A percentile compares a stretch with the other conserved stretches of the same genome.
Evolutionary conservation across 1,139 yeast species (phyloP).

Genomic region (Kluyveromyces marxianus): DNA sequence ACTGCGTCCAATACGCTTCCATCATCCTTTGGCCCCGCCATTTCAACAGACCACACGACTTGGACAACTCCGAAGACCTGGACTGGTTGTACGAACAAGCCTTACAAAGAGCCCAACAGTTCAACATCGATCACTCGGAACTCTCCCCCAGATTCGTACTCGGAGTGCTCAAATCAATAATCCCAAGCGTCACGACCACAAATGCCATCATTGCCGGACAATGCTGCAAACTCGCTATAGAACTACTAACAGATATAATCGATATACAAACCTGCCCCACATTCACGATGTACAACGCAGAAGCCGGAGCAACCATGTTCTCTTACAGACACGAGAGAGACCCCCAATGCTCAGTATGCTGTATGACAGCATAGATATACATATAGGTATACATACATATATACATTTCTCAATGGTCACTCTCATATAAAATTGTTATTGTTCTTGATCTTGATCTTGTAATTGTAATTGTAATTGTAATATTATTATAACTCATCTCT

Average conservation of each 20-base stretch:
- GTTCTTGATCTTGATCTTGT: too few species aligned
- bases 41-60: slow-evolving; percentile 48
- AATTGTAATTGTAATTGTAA: too few species aligned
- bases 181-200: slow-evolving; percentile 92
- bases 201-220: slow-evolving; percentile 90
- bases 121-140: slow-evolving; percentile 50
- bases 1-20: slow-evolving; percentile 89
- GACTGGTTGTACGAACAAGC: slow-evolving; percentile 58
- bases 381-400: too few species aligned
- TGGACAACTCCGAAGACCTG: slow-evolving; percentile 63
- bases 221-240: slow-evolving; percentile 83
- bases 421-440: too few species aligned
- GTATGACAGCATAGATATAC: not conserved
- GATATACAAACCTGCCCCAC: slow-evolving; percentile 40
- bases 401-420: too few species aligned
- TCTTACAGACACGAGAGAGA: slow-evolving; percentile 57
- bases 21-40: slow-evolving; percentile 64
- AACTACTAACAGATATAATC: slow-evolving; percentile 40
- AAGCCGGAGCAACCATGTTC: slow-evolving; percentile 67
- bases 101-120: slow-evolving; percentile 49
- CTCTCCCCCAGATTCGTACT: slow-evolving; percentile 66
- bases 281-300: slow-evolving; percentile 83
- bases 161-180: slow-evolving; percentile 86
- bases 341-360: slow-evolving; percentile 64
- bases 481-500: too few species aligned